Percentiles rank a stretch among this genome's conserved stretches.
phyloP scores from a whole-genome alignment of 805 yeast species.

The Maudiozyma barnettii region DNA sequence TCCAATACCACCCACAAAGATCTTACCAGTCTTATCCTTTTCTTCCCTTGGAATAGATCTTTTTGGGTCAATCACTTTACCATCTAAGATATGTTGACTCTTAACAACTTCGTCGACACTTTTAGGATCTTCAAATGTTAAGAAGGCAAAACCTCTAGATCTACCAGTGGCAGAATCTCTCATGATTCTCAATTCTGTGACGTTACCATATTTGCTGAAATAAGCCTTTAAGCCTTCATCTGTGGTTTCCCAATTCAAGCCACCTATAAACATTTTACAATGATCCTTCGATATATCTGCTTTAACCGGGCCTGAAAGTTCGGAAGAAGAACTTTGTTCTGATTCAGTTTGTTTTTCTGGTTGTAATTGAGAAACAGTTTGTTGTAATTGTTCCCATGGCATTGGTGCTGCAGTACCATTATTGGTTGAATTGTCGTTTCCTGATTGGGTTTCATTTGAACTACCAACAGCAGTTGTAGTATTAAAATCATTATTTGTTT shows the following conservation, averaged over 20 bases:
- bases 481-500: not conserved
- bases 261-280: constrained; percentile 94
- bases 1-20: constrained; percentile 94
- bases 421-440: not conserved
- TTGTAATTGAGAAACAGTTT: constrained; percentile 28
- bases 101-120: constrained; percentile 82
- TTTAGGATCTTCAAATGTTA: constrained; percentile 70
- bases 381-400: constrained; percentile 29
- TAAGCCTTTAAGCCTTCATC: constrained; percentile 78
- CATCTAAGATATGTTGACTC: constrained; percentile 83
- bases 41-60: constrained; percentile 96
- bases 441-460: constrained; percentile 6
- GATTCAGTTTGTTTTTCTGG: constrained; percentile 7
- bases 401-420: constrained; percentile 7
- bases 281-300: constrained; percentile 59
- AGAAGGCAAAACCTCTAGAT: constrained; percentile 91
- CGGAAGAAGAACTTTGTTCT: constrained; percentile 7
- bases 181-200: constrained; percentile 85
- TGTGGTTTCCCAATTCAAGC: constrained; percentile 95
- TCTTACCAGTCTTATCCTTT: constrained; percentile 92
- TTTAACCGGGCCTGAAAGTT: constrained; percentile 26
- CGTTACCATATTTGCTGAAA: constrained; percentile 83
- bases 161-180: constrained; percentile 78
- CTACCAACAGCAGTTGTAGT: constrained; percentile 8
- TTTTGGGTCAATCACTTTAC: constrained; percentile 94